These are phyloP conservation scores for Phalaenopsis hybrid DNA, from an alignment of 116 monocot species.

Conservation along the genomic window DNA sequence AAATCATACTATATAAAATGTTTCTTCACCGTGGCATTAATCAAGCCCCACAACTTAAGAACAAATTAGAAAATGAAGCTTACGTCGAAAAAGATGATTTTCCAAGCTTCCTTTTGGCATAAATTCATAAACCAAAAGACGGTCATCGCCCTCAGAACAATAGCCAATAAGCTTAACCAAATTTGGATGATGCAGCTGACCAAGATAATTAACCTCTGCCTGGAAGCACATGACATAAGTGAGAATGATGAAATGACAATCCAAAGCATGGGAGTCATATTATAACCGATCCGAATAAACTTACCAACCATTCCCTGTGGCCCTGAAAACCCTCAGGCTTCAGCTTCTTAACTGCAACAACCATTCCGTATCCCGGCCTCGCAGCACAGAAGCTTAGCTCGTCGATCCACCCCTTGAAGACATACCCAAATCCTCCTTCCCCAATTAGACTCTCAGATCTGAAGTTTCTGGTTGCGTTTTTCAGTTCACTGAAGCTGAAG, in stretches of 20 bases:
- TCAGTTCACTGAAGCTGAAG: conserved; percentile 20
- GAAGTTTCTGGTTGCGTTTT: conserved; percentile 19
- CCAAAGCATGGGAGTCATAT: background rate
- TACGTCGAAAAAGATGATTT: conserved; percentile 23
- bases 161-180: conserved; percentile 25
- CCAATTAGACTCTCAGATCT: conserved; percentile 18
- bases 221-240: background rate
- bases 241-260: background rate
- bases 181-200: conserved; percentile 19
- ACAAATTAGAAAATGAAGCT: conserved; percentile 2
- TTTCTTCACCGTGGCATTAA: background rate
- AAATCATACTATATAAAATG: background rate
- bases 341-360: conserved; percentile 25
- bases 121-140: conserved; percentile 20
- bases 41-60: background rate
- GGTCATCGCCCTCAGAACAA: conserved; percentile 17
- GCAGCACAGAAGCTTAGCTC: conserved; percentile 10
- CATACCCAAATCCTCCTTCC: conserved; percentile 23
- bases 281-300: background rate
- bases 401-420: conserved; percentile 29
- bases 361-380: conserved; percentile 15
- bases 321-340: conserved; percentile 23
- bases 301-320: conserved; percentile 27
- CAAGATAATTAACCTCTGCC: conserved; percentile 25
- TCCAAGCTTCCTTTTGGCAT: conserved; percentile 27